A percentile compares a stretch with the other conserved stretches of the same genome.
phyloP scores from a whole-genome alignment of 768 basidiomycete genomes.

The Lentinula sp. region DNA sequence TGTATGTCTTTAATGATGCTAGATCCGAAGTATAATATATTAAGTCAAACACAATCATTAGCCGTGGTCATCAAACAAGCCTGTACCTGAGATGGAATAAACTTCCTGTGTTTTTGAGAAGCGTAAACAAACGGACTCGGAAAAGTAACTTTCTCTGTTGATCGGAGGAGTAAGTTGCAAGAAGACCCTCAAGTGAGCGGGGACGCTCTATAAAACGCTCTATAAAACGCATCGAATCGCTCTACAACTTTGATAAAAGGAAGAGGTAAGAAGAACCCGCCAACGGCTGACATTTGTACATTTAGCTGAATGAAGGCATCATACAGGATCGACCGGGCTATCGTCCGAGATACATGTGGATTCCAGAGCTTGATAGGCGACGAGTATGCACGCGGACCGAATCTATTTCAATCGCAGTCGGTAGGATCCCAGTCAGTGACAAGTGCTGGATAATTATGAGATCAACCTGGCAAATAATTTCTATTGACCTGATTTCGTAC shows the following conservation, averaged over 20 bases:
- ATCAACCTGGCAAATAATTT: neutral
- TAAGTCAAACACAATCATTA: neutral
- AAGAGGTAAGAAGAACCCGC: neutral
- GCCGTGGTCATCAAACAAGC: neutral
- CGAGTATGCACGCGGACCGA: neutral
- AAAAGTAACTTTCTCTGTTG: neutral
- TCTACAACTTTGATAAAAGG: neutral
- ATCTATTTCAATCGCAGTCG: conserved; percentile 18
- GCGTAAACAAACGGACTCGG: neutral
- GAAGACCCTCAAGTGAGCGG: neutral
- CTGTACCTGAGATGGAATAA: neutral
- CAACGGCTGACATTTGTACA: neutral
- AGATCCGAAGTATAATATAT: neutral
- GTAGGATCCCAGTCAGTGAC: conserved; percentile 41
- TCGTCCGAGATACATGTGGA: neutral
- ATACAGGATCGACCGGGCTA: neutral
- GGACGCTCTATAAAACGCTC: neutral
- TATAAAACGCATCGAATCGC: neutral
- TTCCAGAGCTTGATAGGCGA: neutral
- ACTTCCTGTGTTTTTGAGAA: neutral
- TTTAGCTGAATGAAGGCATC: neutral
- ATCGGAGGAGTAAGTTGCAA: neutral
- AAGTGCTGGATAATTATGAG: conserved; percentile 19
- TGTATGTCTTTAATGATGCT: neutral
- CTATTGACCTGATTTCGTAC: conserved; percentile 21